Percentiles rank a stretch among this genome's conserved stretches.
Conservation (phyloP, 2,329 filamentous ascomycete genomes). For the Talaromyces sp. region DNA sequence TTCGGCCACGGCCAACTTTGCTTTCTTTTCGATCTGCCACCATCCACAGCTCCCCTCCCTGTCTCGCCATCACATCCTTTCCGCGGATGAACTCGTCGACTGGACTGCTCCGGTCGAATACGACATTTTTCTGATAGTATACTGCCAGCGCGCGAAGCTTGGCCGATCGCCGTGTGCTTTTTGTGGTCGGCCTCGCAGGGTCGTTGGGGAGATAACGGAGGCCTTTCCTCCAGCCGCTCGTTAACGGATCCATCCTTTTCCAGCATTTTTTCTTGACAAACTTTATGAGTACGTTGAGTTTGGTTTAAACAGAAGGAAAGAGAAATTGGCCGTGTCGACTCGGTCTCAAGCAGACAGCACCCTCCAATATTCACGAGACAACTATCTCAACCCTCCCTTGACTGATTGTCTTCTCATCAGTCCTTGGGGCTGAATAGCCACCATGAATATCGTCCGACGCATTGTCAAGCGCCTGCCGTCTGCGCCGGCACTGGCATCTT, state of each 20-base stretch:
- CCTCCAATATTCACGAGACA: background rate
- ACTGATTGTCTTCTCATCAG: constrained; percentile 21
- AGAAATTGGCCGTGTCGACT: background rate
- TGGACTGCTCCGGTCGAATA: constrained; percentile 26
- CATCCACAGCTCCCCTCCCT: constrained; percentile 19
- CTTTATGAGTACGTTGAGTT: background rate
- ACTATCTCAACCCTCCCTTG: constrained; percentile 18
- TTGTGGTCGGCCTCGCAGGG: constrained; percentile 29
- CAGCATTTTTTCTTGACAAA: background rate
- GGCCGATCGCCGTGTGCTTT: constrained; percentile 29
- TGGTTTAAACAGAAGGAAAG: background rate
- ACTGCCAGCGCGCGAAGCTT: constrained; percentile 26
- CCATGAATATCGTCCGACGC: constrained; percentile 54
- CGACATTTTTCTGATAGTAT: constrained; percentile 25
- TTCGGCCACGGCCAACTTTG: constrained; percentile 23
- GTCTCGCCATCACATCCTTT: constrained; percentile 27
- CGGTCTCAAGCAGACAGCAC: background rate
- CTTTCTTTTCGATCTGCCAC: constrained; percentile 1
- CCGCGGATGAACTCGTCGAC: constrained; percentile 32
- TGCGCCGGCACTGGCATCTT: constrained; percentile 41
- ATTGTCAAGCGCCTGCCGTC: constrained; percentile 52
- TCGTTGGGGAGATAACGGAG: constrained; percentile 38
- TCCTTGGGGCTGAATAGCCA: constrained; percentile 24
- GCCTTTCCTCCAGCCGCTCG: constrained; percentile 42
- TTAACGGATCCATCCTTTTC: constrained; percentile 24